A percentile compares a stretch with the other conserved stretches of the same genome.
Conservation (phyloP, 2,329 filamentous ascomycete genomes). For the Fusarium protoensiforme region DNA sequence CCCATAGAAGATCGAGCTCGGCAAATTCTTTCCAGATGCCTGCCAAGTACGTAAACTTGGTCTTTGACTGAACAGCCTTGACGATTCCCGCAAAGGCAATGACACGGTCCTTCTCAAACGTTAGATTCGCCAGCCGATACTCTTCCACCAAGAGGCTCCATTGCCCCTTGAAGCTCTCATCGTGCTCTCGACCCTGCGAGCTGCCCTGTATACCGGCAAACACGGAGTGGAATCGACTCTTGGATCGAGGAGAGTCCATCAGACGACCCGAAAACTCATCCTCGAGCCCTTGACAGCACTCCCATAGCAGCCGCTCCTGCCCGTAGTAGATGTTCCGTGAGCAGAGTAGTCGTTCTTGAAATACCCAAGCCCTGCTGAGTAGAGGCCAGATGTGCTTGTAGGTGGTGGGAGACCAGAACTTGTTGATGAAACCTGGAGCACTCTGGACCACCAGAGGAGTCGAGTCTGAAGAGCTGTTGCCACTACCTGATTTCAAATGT, state of each 20-base stretch:
- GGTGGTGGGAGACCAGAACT: neutral
- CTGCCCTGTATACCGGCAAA: constrained; percentile 2
- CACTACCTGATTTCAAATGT: neutral
- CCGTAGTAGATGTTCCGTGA: constrained; percentile 15
- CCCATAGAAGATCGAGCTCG: constrained; percentile 12
- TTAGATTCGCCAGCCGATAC: constrained; percentile 4
- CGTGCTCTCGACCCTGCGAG: neutral
- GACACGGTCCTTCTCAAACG: neutral
- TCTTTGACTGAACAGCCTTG: neutral
- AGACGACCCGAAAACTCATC: constrained; percentile 7
- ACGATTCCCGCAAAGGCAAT: neutral
- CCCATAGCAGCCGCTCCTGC: constrained; percentile 2
- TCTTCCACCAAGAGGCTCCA: constrained; percentile 1
- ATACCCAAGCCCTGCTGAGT: neutral
- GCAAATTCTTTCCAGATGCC: constrained; percentile 20
- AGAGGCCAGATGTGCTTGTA: neutral
- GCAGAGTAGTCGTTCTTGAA: neutral
- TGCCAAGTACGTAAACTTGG: neutral
- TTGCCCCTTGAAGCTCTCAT: constrained; percentile 7
- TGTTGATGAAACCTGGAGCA: neutral
- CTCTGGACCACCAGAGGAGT: neutral
- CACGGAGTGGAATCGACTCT: constrained; percentile 4
- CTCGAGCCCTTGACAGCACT: constrained; percentile 9
- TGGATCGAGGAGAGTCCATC: neutral
- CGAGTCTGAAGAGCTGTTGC: neutral